A percentile compares a stretch with the other conserved stretches of the same genome.
Evolutionary conservation across 192 early-diverging fungal species (phyloP).

Genomic region (Kappamyces sp.): DNA sequence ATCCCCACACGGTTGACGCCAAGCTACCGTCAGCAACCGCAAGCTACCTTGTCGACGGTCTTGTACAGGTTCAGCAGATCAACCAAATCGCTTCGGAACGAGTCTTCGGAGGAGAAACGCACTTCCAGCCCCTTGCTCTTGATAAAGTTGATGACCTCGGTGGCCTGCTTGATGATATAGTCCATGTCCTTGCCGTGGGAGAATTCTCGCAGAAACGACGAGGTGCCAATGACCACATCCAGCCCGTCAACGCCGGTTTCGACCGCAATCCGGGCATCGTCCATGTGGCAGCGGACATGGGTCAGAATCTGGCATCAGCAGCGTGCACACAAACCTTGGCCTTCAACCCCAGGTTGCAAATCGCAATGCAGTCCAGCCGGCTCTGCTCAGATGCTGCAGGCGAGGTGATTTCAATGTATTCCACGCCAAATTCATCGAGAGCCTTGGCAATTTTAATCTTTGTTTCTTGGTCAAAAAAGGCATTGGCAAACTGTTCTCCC

Average conservation of each 20-base stretch:
- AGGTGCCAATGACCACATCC: constrained; percentile 97
- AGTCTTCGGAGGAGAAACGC: constrained; percentile 96
- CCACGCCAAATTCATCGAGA: constrained; percentile 96
- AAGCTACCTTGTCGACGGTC: constrained; percentile 75
- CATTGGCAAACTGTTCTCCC: constrained; percentile 99
- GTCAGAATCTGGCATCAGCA: constrained; percentile 63
- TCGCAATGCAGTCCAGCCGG: constrained; percentile 83
- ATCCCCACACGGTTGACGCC: constrained; percentile 98
- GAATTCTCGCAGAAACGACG: constrained; percentile 92
- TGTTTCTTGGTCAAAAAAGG: constrained; percentile 95
- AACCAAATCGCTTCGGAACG: constrained; percentile 94
- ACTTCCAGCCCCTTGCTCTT: constrained; percentile 94
- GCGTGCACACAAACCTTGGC: constrained; percentile 61
- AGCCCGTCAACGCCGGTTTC: constrained; percentile 97
- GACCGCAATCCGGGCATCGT: constrained; percentile 92
- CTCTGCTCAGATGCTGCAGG: constrained; percentile 96
- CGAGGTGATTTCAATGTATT: constrained; percentile 96
- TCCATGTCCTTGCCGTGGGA: constrained; percentile 99
- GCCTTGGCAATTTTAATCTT: constrained; percentile 98
- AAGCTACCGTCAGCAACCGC: constrained; percentile 39
- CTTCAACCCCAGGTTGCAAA: constrained; percentile 88
- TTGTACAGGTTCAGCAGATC: constrained; percentile 96
- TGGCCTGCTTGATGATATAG: constrained; percentile 92
- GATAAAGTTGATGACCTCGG: constrained; percentile 93
- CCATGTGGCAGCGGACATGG: constrained; percentile 97